Percentiles rank a stretch among this genome's conserved stretches.
Evolutionary conservation across 495 filamentous ascomycete species (phyloP).

Genomic region (Penicillium cinerascens): DNA sequence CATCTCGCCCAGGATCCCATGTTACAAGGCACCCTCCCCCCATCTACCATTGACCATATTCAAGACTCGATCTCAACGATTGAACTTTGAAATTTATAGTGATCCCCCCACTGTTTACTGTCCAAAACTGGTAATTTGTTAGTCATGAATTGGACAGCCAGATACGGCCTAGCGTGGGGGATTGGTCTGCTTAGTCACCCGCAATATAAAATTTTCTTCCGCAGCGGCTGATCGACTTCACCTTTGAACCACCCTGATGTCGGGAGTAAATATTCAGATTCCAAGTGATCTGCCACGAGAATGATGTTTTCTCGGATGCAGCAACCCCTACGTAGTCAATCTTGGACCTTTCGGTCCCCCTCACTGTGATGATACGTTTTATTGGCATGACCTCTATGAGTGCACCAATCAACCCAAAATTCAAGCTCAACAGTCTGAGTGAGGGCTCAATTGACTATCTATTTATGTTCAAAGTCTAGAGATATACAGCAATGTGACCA

Average conservation of each 20-base stretch:
- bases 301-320: not conserved
- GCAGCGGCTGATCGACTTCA: not conserved
- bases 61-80: not conserved
- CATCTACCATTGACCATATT: not conserved
- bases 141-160: not conserved
- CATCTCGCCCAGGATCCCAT: no score
- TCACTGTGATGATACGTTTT: conserved; percentile 31
- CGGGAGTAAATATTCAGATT: not conserved
- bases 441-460: conserved; percentile 7
- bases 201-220: not conserved
- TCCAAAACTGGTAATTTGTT: not conserved
- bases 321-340: not conserved
- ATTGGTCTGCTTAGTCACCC: not conserved
- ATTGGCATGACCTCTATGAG: conserved; percentile 29
- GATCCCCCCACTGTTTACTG: not conserved
- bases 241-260: not conserved
- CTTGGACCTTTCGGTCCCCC: not conserved
- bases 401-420: conserved; percentile 18
- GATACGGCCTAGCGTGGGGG: not conserved
- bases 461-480: not conserved
- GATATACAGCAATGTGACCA: not conserved
- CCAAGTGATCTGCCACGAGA: not conserved
- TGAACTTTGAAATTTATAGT: not conserved
- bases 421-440: conserved; percentile 42
- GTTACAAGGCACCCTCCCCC: not conserved